Evolutionary conservation across 164 flowering plant genomes (phyloP).

Genomic region (Cinnamomum micranthum): DNA sequence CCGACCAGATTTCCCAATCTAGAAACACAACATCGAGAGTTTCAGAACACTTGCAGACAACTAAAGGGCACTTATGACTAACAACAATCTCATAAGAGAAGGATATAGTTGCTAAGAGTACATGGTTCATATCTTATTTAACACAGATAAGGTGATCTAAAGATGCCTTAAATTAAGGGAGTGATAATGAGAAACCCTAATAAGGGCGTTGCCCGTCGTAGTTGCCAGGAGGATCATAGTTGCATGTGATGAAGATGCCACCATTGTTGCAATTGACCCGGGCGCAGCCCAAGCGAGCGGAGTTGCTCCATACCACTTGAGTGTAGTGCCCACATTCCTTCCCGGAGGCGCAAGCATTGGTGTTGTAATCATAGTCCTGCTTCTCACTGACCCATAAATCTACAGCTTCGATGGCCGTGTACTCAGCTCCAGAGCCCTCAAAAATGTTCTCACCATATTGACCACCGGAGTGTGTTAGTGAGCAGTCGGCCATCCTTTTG

Average conservation of each 20-base stretch:
- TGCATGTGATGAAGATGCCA: constrained; percentile 10
- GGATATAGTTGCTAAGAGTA: too few species aligned
- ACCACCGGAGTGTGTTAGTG: constrained; percentile 24
- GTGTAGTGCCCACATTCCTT: constrained; percentile 35
- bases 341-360: constrained; percentile 26
- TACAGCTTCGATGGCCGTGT: constrained; percentile 30
- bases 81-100: too few species aligned
- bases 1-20: too few species aligned
- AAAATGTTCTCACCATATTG: constrained; percentile 47
- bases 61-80: too few species aligned
- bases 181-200: background rate
- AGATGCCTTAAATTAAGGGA: too few species aligned
- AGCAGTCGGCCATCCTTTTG: constrained; percentile 26
- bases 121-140: too few species aligned
- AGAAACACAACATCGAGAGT: too few species aligned
- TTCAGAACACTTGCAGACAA: too few species aligned
- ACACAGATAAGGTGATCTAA: too few species aligned
- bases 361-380: constrained; percentile 22
- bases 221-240: constrained; percentile 8
- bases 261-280: constrained; percentile 31
- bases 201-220: background rate
- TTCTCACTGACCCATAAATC: constrained; percentile 38
- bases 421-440: constrained; percentile 7
- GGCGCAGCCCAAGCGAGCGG: constrained; percentile 41
- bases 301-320: constrained; percentile 43